Percentiles rank a stretch among this genome's conserved stretches.
phyloP scores from a whole-genome alignment of 2,329 filamentous ascomycete species.

The Myrmaecium sp. region DNA sequence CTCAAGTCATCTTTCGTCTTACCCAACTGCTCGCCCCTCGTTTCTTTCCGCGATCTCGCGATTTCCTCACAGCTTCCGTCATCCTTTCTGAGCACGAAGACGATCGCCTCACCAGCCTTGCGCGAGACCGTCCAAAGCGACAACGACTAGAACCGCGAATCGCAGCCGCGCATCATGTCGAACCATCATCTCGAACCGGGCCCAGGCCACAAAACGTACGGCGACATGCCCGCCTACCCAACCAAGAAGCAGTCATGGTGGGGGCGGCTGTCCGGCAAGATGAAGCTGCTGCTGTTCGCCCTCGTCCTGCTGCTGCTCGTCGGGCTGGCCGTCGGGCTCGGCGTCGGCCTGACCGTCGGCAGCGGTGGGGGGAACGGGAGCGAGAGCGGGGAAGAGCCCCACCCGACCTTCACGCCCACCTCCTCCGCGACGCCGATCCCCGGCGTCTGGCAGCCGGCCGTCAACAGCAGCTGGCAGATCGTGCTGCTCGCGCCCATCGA shows the following conservation, averaged over 20 bases:
- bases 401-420: constrained; percentile 11
- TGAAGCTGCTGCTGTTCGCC: constrained; percentile 7
- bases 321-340: constrained; percentile 37
- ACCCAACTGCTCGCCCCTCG: too few species aligned
- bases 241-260: constrained; percentile 2
- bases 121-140: too few species aligned
- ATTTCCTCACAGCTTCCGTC: too few species aligned
- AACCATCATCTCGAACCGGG: too few species aligned
- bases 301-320: constrained; percentile 17
- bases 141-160: too few species aligned
- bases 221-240: constrained; percentile 5
- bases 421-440: constrained; percentile 12
- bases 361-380: constrained; percentile 10
- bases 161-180: too few species aligned
- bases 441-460: constrained; percentile 34
- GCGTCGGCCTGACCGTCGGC: constrained; percentile 32
- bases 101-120: too few species aligned
- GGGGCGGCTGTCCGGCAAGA: neutral
- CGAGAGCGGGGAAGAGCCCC: constrained; percentile 9
- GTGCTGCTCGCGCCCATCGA: constrained; percentile 30
- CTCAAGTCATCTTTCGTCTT: too few species aligned
- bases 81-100: too few species aligned
- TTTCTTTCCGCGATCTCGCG: too few species aligned
- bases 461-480: constrained; percentile 44
- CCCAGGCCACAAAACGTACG: too few species aligned